Percentiles rank a stretch among this genome's conserved stretches.
These are phyloP conservation scores for Saccharomyces eubayanus DNA, from an alignment of 805 yeast genomes.

Conservation along the genomic window DNA sequence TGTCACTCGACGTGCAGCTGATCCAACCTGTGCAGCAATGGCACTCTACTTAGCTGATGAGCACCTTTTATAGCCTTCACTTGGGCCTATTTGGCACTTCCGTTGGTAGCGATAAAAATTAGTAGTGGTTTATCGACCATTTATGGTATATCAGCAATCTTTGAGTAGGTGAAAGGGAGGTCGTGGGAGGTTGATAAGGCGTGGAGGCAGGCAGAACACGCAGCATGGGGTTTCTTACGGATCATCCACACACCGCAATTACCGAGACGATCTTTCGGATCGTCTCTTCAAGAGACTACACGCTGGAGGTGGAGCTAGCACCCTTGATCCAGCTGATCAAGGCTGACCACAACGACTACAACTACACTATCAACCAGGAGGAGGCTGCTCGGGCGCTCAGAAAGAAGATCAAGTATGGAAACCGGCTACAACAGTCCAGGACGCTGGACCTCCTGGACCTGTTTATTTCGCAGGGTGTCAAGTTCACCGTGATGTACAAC, in stretches of 20 bases:
- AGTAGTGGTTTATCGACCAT: slow-evolving; percentile 31
- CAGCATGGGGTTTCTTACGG: slow-evolving; percentile 48
- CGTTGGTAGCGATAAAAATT: slow-evolving; percentile 42
- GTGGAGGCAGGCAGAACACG: neutral
- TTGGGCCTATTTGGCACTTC: slow-evolving; percentile 7
- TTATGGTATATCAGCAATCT: slow-evolving; percentile 33
- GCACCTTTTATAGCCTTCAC: neutral
- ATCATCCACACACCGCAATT: slow-evolving; percentile 61
- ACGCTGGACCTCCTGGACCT: slow-evolving; percentile 57
- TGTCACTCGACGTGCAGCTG: neutral
- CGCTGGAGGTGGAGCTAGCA: slow-evolving; percentile 32
- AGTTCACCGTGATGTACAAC: slow-evolving; percentile 43
- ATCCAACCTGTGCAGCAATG: neutral
- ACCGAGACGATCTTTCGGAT: slow-evolving; percentile 55
- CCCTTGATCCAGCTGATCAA: slow-evolving; percentile 30
- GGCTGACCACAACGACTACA: slow-evolving; percentile 10
- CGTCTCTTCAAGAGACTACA: slow-evolving; percentile 25
- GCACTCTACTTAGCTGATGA: neutral
- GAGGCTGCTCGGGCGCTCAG: slow-evolving; percentile 91
- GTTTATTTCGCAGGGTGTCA: slow-evolving; percentile 35
- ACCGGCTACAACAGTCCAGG: slow-evolving; percentile 50
- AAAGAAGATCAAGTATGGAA: slow-evolving; percentile 84
- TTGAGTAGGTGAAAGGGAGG: neutral
- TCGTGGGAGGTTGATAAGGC: neutral
- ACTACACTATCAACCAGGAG: slow-evolving; percentile 30